Percentiles rank a stretch among this genome's conserved stretches.
Evolutionary conservation across 305 asterid species (phyloP).

Genomic region (Plantago coronopus): DNA sequence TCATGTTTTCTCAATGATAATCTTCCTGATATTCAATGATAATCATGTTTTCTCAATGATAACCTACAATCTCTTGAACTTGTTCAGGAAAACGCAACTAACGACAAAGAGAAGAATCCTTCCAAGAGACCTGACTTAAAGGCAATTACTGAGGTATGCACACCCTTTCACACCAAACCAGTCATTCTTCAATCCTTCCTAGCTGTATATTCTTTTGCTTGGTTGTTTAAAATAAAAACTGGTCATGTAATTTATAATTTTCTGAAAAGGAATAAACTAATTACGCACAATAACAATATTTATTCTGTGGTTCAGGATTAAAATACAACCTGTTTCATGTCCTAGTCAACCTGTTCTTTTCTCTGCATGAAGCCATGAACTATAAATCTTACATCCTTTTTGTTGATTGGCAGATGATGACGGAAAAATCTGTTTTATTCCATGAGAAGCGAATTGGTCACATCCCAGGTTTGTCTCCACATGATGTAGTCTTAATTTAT

Average conservation of each 20-base stretch:
- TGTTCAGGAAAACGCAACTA: conserved; percentile 33
- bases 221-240: background rate
- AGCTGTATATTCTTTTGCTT: too few relatives aligned
- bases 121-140: conserved; percentile 78
- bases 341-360: conserved; percentile 5
- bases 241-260: background rate
- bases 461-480: conserved; percentile 61
- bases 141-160: conserved; percentile 63
- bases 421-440: conserved; percentile 31
- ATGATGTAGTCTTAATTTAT: conserved; percentile 1
- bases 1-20: too few relatives aligned
- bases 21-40: too few relatives aligned
- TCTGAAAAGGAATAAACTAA: background rate
- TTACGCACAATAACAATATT: background rate
- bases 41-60: too few relatives aligned
- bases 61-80: conserved; percentile 18
- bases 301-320: background rate
- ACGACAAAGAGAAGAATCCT: conserved; percentile 34
- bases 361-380: background rate
- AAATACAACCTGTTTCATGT: background rate
- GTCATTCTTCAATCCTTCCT: too few relatives aligned
- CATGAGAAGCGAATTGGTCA: conserved; percentile 48
- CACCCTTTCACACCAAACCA: conserved; percentile 18
- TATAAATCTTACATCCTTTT: background rate
- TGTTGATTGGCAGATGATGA: conserved; percentile 56